phyloP scores from a whole-genome alignment of 2,329 filamentous ascomycete species.

The Ophiostoma populinum region DNA sequence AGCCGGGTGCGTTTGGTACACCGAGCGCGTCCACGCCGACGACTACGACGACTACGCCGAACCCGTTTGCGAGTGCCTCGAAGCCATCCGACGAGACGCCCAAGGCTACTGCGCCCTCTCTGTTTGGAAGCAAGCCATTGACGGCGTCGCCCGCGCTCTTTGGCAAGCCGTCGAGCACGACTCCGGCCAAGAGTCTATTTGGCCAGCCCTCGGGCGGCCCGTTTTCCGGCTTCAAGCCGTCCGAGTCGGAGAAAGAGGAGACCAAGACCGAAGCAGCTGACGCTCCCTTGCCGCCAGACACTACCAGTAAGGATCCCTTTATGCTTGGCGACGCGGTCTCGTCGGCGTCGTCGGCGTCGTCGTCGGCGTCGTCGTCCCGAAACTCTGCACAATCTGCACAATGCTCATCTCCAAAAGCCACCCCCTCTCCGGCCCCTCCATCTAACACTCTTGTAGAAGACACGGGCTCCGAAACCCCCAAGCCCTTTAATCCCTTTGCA shows the following conservation, averaged over 20 bases:
- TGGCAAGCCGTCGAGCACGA: conserved; percentile 11
- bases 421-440: not conserved
- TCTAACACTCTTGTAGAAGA: conserved; percentile 14
- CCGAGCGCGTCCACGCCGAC: not conserved
- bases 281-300: conserved; percentile 33
- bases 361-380: conserved; percentile 27
- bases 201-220: conserved; percentile 10
- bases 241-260: conserved; percentile 20
- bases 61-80: not conserved
- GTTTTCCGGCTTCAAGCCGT: conserved; percentile 3
- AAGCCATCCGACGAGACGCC: conserved; percentile 1
- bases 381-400: conserved; percentile 8
- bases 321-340: conserved; percentile 31
- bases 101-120: not conserved
- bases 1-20: too few relatives aligned
- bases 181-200: conserved; percentile 3
- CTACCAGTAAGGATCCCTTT: conserved; percentile 34
- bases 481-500: conserved; percentile 11
- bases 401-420: not conserved
- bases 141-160: conserved; percentile 2
- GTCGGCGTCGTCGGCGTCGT: conserved; percentile 37
- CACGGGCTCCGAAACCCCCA: conserved; percentile 12
- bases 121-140: conserved; percentile 3
- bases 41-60: not conserved
- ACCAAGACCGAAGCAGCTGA: conserved; percentile 11